Conservation (phyloP, 2,329 filamentous ascomycete species). For the Zymoseptoria brevis region DNA sequence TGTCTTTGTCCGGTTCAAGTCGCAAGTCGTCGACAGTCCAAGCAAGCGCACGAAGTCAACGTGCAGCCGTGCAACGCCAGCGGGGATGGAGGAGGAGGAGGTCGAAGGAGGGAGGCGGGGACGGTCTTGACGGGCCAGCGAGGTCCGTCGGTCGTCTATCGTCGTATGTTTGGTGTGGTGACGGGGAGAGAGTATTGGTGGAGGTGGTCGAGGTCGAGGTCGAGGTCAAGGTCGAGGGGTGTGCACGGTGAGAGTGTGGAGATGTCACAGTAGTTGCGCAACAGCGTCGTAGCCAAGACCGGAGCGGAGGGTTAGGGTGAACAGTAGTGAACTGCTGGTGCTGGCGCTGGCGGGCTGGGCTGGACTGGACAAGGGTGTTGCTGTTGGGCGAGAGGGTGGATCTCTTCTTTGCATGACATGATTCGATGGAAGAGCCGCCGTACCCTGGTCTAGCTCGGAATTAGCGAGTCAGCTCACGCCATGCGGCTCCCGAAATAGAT, state of each 20-base stretch:
- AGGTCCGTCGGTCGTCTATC: not conserved
- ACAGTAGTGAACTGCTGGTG: not conserved
- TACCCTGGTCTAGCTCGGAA: not conserved
- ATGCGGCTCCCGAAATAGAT: not conserved
- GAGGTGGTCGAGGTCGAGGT: too few species aligned
- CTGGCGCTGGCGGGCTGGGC: not conserved
- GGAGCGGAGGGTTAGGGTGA: too few species aligned
- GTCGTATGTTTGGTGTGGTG: too few species aligned
- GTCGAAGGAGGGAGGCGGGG: not conserved
- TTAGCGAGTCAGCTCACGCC: not conserved
- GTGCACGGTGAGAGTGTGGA: not conserved
- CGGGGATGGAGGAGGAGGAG: not conserved
- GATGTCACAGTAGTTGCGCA: not conserved
- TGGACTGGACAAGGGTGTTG: not conserved
- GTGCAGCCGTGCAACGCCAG: too few species aligned
- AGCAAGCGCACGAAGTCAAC: not conserved
- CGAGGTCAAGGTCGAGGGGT: too few species aligned
- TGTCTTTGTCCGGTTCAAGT: not conserved
- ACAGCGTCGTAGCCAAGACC: not conserved
- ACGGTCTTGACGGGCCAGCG: not conserved
- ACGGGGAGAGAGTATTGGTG: too few species aligned
- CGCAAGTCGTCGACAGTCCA: not conserved
- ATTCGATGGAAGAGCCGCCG: not conserved
- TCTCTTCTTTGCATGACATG: too few species aligned
- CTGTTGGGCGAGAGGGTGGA: too few species aligned